These are phyloP conservation scores for Raddia distichophylla DNA, from an alignment of 176 grass and related monocot genomes.

Conservation along the genomic window DNA sequence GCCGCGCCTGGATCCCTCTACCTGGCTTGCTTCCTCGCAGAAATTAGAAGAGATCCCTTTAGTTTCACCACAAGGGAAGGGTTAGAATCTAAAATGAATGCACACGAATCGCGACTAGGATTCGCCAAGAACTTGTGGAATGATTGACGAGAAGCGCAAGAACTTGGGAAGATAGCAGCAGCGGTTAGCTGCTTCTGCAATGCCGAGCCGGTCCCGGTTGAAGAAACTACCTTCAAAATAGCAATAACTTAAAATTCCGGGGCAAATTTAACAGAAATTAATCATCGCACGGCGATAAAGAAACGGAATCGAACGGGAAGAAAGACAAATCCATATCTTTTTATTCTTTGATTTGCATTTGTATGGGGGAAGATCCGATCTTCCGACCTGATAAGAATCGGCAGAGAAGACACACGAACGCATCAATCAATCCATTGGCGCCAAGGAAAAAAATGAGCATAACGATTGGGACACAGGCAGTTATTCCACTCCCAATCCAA, in stretches of 20 bases:
- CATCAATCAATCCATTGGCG: slow-evolving; percentile 42
- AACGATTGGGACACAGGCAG: not conserved
- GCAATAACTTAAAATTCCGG: slow-evolving; percentile 17
- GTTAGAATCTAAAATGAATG: not conserved
- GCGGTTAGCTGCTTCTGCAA: slow-evolving; percentile 1
- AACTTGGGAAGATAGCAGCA: slow-evolving; percentile 10
- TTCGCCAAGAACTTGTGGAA: not conserved
- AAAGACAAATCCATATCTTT: slow-evolving; percentile 32
- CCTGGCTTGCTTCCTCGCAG: not conserved
- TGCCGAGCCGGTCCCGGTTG: slow-evolving; percentile 6
- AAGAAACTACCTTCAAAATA: slow-evolving; percentile 52
- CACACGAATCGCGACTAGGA: not conserved
- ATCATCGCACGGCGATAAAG: not conserved
- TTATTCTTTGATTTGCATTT: slow-evolving; percentile 9
- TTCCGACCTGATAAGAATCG: slow-evolving; percentile 52
- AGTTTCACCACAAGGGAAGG: not conserved
- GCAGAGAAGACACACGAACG: slow-evolving; percentile 17
- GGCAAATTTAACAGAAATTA: not conserved
- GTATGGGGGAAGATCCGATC: slow-evolving; percentile 41
- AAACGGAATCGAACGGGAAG: not conserved
- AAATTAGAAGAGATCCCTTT: slow-evolving; percentile 29
- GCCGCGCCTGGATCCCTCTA: not conserved
- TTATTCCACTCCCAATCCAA: not conserved
- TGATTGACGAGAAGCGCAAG: not conserved
- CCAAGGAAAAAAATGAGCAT: not conserved